Evolutionary conservation across 2,329 filamentous ascomycete species (phyloP).

Genomic region (Ampelomyces quisqualis): DNA sequence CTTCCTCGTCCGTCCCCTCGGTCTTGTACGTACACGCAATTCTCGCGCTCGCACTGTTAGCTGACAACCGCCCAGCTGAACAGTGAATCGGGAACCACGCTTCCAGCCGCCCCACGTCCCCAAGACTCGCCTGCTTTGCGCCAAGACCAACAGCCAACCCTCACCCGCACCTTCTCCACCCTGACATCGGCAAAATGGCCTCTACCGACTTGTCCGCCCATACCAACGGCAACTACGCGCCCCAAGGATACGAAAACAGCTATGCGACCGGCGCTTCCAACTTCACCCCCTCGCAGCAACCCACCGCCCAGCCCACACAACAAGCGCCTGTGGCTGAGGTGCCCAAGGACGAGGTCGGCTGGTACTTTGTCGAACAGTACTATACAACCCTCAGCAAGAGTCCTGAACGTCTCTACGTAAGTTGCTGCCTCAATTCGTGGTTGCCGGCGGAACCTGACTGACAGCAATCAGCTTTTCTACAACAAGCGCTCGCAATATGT

Average conservation of each 20-base stretch:
- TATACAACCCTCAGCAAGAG: conserved; percentile 95
- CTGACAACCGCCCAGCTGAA: conserved; percentile 3
- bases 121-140: too few species aligned
- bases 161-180: conserved; percentile 9
- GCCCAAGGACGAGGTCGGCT: conserved; percentile 91
- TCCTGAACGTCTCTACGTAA: conserved; percentile 82
- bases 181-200: conserved; percentile 34
- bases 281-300: conserved; percentile 33
- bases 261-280: conserved; percentile 32
- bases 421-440: conserved; percentile 14
- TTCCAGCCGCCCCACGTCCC: too few species aligned
- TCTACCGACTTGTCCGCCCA: conserved; percentile 40
- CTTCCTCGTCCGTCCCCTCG: conserved; percentile 12
- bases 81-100: too few species aligned
- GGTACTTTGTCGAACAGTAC: conserved; percentile 99
- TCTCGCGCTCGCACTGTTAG: too few species aligned
- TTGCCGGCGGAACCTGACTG: conserved; percentile 14
- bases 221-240: conserved; percentile 53
- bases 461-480: conserved; percentile 71
- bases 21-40: conserved; percentile 17
- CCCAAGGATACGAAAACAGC: conserved; percentile 46
- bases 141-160: conserved; percentile 9
- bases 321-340: conserved; percentile 47
- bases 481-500: conserved; percentile 95
- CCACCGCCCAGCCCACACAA: conserved; percentile 29